These are phyloP conservation scores for Beverwykella pulmonaria DNA, from an alignment of 495 filamentous ascomycete species.

Conservation along the genomic window DNA sequence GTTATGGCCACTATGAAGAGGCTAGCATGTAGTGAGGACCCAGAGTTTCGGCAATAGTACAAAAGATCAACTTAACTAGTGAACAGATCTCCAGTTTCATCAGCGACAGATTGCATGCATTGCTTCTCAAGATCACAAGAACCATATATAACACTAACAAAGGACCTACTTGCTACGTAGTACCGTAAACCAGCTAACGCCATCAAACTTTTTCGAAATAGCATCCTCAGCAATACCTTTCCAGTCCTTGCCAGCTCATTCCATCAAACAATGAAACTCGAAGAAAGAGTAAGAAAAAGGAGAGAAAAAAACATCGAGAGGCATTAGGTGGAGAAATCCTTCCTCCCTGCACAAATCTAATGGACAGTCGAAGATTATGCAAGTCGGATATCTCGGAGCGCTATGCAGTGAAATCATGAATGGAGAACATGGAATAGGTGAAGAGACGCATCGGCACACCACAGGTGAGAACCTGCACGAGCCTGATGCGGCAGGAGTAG, in stretches of 20 bases:
- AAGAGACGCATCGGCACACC: conserved; percentile 13
- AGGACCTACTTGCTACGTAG: conserved; percentile 25
- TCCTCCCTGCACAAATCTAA: conserved; percentile 40
- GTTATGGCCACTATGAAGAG: too few relatives aligned
- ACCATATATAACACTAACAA: too few relatives aligned
- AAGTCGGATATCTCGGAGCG: conserved; percentile 44
- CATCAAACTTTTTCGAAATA: conserved; percentile 28
- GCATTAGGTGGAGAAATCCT: conserved; percentile 38
- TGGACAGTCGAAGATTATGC: conserved; percentile 30
- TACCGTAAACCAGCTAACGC: not conserved
- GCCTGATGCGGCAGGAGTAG: conserved; percentile 39
- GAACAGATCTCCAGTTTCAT: too few relatives aligned
- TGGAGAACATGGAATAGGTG: not conserved
- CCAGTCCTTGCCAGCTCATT: not conserved
- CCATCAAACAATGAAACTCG: conserved; percentile 4
- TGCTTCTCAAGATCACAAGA: too few relatives aligned
- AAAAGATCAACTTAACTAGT: too few relatives aligned
- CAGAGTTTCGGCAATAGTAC: too few relatives aligned
- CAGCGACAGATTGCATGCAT: too few relatives aligned
- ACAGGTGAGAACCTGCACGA: conserved; percentile 21
- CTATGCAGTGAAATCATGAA: conserved; percentile 31
- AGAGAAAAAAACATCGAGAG: conserved; percentile 5
- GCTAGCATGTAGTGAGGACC: too few relatives aligned
- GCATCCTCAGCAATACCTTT: conserved; percentile 32
- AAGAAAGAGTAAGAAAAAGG: not conserved